Evolutionary conservation across 192 early-diverging fungal genomes (phyloP), one percentile per base, ranked within the genome.

Genomic region (Dissophora ornata): DNA sequence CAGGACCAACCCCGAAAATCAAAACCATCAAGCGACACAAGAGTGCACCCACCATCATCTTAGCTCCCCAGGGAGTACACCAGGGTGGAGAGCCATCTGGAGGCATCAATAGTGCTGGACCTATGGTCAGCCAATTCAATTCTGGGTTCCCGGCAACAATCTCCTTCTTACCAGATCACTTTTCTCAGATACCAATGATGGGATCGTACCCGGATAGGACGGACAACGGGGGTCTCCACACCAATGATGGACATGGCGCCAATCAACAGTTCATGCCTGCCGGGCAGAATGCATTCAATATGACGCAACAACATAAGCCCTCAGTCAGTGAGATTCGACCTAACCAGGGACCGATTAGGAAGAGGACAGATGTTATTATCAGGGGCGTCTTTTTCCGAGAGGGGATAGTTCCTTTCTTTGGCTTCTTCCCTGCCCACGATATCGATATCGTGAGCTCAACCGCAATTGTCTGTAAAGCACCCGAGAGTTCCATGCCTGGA

Each of bases 361-460:
- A 67, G 45, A 44, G 44, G 30, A 77, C 59, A 12, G 73, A 77
- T 77, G 73, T 77, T 13, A 50, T 77, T 1, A 8, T 77, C n/a
- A 49, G 73, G 11, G 73, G 73, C 2, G 9, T 51, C 0, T 67
- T 49, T 21, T 77, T 77, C 46, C 49, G 50, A 15, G 73, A 77
- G 49, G 73, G 73, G 0, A 77, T 77, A 64, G 34, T 67, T 0
- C 73, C 73, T 3, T 77, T 65, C n/a, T 77, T 77, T 51, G 73
- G 73, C 15, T 65, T 42, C 18, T 67, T 62, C 22, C 73, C 58
- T 2, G 73, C 73, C 2, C 58, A 57, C n/a, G 64, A 67, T n/a
- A 51, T 77, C 15, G n/a, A 53, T 41, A 25, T 77, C 0, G 65
- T 65, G 21, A 77, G 62, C 0, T 25, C 50, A 13, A 48, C 41